Evolutionary conservation across 352 stramenopile genomes (phyloP).

Genomic region (Thalassiosira oceanica): DNA sequence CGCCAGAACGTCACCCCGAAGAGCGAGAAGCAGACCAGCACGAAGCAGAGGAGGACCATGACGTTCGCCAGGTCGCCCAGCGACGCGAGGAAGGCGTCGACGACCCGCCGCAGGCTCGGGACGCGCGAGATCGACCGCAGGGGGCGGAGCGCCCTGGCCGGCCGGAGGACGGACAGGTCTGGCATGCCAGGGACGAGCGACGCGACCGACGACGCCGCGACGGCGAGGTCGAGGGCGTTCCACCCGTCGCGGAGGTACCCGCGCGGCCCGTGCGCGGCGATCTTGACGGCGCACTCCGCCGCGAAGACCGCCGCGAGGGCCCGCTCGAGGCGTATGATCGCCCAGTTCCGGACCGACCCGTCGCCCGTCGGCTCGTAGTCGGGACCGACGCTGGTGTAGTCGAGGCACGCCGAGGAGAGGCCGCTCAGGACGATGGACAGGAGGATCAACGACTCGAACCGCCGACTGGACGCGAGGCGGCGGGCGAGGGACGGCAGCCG

Average conservation of each 20-base stretch:
- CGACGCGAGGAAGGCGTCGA: constrained; percentile 32
- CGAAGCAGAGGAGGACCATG: constrained; percentile 51
- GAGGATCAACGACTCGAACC: constrained; percentile 58
- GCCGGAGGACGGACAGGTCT: constrained; percentile 38
- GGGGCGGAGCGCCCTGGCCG: constrained; percentile 37
- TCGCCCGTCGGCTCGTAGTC: constrained; percentile 43
- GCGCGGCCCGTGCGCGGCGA: constrained; percentile 43
- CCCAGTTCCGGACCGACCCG: constrained; percentile 31
- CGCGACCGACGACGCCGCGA: constrained; percentile 41
- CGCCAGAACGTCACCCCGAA: constrained; percentile 58
- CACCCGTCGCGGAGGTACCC: constrained; percentile 53
- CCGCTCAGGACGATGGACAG: constrained; percentile 47
- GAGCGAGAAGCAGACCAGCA: constrained; percentile 55
- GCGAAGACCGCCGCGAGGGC: constrained; percentile 55
- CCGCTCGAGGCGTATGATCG: constrained; percentile 41
- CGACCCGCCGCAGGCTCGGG: constrained; percentile 44
- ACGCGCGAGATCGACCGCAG: constrained; percentile 46
- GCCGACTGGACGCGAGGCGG: no score
- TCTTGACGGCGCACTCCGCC: constrained; percentile 51
- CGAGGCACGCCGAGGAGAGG: constrained; percentile 44
- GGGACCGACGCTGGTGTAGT: constrained; percentile 41
- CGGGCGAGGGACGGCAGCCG: no score
- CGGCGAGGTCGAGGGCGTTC: constrained; percentile 49
- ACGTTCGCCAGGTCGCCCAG: constrained; percentile 50
- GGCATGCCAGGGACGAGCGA: constrained; percentile 37